Percentiles rank a stretch among this genome's conserved stretches.
These are phyloP conservation scores for Dictyostelium purpureum DNA, from an alignment of 78 protist genomes.

Conservation along the genomic window DNA sequence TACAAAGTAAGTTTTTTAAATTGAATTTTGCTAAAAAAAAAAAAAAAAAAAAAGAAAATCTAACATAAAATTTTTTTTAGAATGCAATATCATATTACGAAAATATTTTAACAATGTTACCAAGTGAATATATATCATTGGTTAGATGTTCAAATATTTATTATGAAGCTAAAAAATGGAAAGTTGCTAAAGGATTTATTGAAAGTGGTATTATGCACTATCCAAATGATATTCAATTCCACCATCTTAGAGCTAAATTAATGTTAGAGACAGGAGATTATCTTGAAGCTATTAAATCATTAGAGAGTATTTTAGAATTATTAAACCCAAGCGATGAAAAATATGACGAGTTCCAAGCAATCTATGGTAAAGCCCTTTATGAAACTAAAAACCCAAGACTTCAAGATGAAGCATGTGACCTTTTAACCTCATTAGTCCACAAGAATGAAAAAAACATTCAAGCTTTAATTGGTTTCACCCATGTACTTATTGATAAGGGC, in stretches of 20 bases:
- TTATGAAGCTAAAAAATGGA: constrained; percentile 35
- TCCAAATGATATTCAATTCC: constrained; percentile 25
- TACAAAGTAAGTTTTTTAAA: background rate
- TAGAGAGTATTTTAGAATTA: constrained; percentile 1
- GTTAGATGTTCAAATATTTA: constrained; percentile 26
- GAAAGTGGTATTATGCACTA: constrained; percentile 18
- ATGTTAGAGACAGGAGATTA: background rate
- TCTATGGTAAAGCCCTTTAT: constrained; percentile 27
- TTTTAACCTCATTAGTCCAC: background rate
- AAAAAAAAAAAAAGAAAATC: background rate
- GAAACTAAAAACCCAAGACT: constrained; percentile 5
- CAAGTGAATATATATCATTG: constrained; percentile 29
- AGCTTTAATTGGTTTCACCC: constrained; percentile 50
- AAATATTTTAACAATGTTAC: constrained; percentile 7
- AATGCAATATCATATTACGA: background rate
- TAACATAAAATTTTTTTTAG: too few species aligned
- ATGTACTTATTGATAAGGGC: constrained; percentile 21
- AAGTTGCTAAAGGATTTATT: background rate
- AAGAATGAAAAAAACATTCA: constrained; percentile 22
- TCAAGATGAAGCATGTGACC: constrained; percentile 34
- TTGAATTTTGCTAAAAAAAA: background rate
- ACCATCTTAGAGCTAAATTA: background rate
- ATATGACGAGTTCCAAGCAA: constrained; percentile 8
- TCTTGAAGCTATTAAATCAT: constrained; percentile 17
- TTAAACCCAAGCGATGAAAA: background rate